Percentiles rank a stretch among this genome's conserved stretches.
phyloP scores from a whole-genome alignment of 768 basidiomycete species.

The Calocybe gangraenosa region DNA sequence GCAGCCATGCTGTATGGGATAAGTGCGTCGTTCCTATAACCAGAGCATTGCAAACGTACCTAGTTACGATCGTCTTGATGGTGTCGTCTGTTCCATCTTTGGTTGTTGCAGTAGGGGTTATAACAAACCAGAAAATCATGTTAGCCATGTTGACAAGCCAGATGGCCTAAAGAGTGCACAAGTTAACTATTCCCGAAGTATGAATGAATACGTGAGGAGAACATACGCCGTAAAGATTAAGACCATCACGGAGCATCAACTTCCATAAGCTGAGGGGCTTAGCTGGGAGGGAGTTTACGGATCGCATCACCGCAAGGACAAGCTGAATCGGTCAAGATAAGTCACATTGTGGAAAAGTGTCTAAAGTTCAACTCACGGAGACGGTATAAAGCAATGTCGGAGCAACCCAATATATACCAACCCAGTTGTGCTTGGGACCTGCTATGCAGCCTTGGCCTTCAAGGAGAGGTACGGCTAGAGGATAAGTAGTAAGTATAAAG shows the following conservation, averaged over 20 bases:
- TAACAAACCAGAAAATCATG: conserved; percentile 85
- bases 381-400: conserved; percentile 69
- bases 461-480: conserved; percentile 63
- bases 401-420: conserved; percentile 81
- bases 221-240: conserved; percentile 77
- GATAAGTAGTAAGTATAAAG: conserved; percentile 2
- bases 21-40: neutral
- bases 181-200: conserved; percentile 4
- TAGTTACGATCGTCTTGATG: conserved; percentile 78
- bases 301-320: conserved; percentile 56
- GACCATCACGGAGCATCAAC: conserved; percentile 85
- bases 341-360: neutral
- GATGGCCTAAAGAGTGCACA: conserved; percentile 42
- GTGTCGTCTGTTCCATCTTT: conserved; percentile 54
- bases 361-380: conserved; percentile 43
- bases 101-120: conserved; percentile 66
- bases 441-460: conserved; percentile 83
- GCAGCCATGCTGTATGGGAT: conserved; percentile 60
- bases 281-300: conserved; percentile 48
- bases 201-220: neutral
- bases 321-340: conserved; percentile 33
- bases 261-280: conserved; percentile 72
- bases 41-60: conserved; percentile 22
- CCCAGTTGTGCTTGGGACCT: conserved; percentile 76
- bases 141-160: conserved; percentile 80